Conservation (phyloP, 192 early-diverging fungal genomes). For the Linnemannia zychae region DNA sequence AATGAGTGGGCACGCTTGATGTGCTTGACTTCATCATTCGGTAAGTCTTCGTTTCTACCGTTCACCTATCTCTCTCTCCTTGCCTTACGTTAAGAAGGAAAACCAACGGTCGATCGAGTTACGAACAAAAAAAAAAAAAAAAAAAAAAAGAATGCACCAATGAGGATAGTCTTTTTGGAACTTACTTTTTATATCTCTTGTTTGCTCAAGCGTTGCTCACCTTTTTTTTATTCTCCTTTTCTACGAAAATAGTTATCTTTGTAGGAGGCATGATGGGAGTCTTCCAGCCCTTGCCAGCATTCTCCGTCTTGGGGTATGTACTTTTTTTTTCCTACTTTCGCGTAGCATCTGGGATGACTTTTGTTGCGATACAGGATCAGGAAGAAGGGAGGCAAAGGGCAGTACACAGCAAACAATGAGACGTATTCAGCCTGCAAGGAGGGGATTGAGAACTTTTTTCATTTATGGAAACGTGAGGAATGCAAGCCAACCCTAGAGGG, state of each 20-base stretch:
- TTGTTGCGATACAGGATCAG: not conserved
- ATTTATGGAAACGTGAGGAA: not conserved
- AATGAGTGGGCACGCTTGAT: conserved; percentile 54
- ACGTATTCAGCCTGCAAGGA: not conserved
- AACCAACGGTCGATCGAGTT: not conserved
- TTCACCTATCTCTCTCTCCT: too few species aligned
- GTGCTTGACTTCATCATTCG: conserved; percentile 29
- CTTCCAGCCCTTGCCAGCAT: conserved; percentile 44
- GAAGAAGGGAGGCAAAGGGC: not conserved
- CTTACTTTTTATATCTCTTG: not conserved
- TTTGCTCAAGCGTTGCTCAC: not conserved
- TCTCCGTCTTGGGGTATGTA: conserved; percentile 43
- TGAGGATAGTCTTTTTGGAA: not conserved
- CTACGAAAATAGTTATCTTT: conserved; percentile 34
- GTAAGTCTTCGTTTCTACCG: conserved; percentile 31
- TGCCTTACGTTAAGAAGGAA: not conserved
- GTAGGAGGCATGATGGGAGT: conserved; percentile 40
- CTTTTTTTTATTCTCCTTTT: not conserved
- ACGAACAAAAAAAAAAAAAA: not conserved
- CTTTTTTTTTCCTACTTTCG: not conserved
- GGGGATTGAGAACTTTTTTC: not conserved
- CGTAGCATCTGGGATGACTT: too few species aligned
- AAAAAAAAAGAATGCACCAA: conserved; percentile 20
- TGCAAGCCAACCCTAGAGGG: not conserved
- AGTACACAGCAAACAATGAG: not conserved